phyloP scores from a whole-genome alignment of 148 eudicot species.

The Vaccinium myrtillus region DNA sequence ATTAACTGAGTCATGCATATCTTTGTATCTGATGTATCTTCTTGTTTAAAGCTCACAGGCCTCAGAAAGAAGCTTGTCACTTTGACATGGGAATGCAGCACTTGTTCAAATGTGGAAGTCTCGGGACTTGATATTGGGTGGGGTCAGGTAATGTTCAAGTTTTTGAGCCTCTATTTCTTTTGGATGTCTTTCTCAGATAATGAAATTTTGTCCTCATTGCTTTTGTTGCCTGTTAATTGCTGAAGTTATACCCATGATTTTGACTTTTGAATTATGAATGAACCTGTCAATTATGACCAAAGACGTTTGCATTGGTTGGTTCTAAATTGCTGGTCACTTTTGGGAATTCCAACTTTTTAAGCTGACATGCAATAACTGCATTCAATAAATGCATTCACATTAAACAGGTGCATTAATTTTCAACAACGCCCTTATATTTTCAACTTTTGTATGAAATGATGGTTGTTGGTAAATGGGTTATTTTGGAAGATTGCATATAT shows the following conservation, averaged over 20 bases:
- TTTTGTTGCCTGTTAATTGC: conserved; percentile 1
- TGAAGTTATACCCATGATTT: background rate
- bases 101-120: conserved; percentile 67
- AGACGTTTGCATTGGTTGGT: too few relatives aligned
- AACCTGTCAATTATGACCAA: background rate
- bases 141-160: conserved; percentile 71
- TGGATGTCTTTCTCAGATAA: background rate
- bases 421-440: too few relatives aligned
- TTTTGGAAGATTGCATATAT: too few relatives aligned
- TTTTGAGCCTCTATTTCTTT: background rate
- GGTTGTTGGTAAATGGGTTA: too few relatives aligned
- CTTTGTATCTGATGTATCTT: conserved; percentile 1
- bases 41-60: conserved; percentile 70
- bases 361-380: too few relatives aligned
- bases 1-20: background rate
- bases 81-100: conserved; percentile 54
- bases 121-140: conserved; percentile 96
- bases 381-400: too few relatives aligned
- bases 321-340: too few relatives aligned
- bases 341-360: too few relatives aligned
- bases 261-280: background rate
- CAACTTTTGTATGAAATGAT: too few relatives aligned
- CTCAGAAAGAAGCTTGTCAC: conserved; percentile 61
- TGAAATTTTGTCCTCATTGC: conserved; percentile 9
- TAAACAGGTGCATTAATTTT: too few relatives aligned